phyloP scores from a whole-genome alignment of 805 yeast species.

The Candida xyloterini region DNA sequence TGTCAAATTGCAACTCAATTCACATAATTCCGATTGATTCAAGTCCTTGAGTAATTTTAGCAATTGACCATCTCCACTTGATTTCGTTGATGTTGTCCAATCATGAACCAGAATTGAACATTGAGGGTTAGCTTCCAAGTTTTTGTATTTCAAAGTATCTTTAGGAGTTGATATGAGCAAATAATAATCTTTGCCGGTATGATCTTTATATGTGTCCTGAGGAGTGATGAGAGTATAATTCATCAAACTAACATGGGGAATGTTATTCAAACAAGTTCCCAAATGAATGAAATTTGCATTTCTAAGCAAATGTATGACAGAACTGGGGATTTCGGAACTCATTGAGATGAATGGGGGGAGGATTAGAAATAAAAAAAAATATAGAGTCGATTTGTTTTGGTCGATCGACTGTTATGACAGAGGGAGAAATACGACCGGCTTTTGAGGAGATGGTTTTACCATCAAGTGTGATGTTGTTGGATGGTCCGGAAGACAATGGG shows the following conservation, averaged over 20 bases:
- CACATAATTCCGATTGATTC: conserved; percentile 76
- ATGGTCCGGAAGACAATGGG: conserved; percentile 7
- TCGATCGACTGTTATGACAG: neutral
- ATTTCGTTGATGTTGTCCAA: conserved; percentile 58
- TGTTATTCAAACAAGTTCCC: conserved; percentile 65
- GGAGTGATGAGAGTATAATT: conserved; percentile 69
- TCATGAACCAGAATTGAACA: conserved; percentile 88
- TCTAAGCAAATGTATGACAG: conserved; percentile 45
- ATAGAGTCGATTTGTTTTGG: neutral
- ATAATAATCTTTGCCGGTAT: conserved; percentile 33
- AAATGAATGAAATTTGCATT: conserved; percentile 74
- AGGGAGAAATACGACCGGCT: neutral
- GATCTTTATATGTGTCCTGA: conserved; percentile 29
- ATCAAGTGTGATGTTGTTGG: neutral
- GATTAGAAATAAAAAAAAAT: conserved; percentile 3
- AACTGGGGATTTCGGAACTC: conserved; percentile 30
- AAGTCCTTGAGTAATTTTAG: conserved; percentile 65
- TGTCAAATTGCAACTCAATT: conserved; percentile 75
- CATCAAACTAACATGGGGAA: conserved; percentile 90
- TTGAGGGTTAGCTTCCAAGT: conserved; percentile 65
- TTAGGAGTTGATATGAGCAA: conserved; percentile 72
- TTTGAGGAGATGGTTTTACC: conserved; percentile 1
- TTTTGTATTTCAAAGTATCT: conserved; percentile 69
- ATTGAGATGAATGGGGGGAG: neutral
- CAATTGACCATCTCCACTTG: conserved; percentile 31